A percentile compares a stretch with the other conserved stretches of the same genome.
These are phyloP conservation scores for Septoria petroselini DNA, from an alignment of 2,329 filamentous ascomycete genomes.

Conservation along the genomic window DNA sequence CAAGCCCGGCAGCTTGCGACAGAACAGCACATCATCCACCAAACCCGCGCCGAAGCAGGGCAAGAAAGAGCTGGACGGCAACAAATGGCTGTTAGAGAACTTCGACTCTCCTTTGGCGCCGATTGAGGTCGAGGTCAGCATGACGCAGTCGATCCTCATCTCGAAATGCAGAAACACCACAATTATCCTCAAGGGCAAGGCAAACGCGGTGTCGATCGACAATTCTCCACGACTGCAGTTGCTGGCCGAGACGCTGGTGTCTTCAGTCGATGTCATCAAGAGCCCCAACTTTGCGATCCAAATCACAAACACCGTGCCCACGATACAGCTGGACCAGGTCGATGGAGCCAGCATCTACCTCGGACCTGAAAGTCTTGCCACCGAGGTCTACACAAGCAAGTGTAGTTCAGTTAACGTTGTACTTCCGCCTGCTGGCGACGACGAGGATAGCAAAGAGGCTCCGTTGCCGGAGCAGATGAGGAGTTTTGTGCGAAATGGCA, in stretches of 20 bases:
- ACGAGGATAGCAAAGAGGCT: conserved; percentile 80
- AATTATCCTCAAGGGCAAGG: conserved; percentile 85
- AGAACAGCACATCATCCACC: conserved; percentile 38
- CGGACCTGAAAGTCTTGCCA: conserved; percentile 69
- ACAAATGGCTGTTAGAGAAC: conserved; percentile 96
- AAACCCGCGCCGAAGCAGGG: conserved; percentile 27
- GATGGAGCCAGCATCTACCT: conserved; percentile 88
- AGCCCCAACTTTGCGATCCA: conserved; percentile 84
- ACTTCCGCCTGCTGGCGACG: conserved; percentile 63
- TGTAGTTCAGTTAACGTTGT: conserved; percentile 84
- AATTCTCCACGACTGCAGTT: conserved; percentile 82
- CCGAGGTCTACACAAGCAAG: conserved; percentile 88
- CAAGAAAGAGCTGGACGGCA: conserved; percentile 56
- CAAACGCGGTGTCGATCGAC: conserved; percentile 94
- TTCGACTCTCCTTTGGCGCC: conserved; percentile 72
- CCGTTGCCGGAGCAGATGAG: conserved; percentile 88
- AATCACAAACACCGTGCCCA: conserved; percentile 79
- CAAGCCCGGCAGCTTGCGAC: conserved; percentile 50
- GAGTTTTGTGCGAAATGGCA: conserved; percentile 72
- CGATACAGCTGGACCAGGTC: conserved; percentile 86
- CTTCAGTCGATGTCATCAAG: conserved; percentile 92
- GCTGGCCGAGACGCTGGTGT: conserved; percentile 84
- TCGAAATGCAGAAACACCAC: conserved; percentile 88
- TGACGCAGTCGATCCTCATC: conserved; percentile 87
- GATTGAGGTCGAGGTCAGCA: conserved; percentile 75